phyloP scores from a whole-genome alignment of 2,329 filamentous ascomycete genomes.

The Neocatenulostroma microsporum region DNA sequence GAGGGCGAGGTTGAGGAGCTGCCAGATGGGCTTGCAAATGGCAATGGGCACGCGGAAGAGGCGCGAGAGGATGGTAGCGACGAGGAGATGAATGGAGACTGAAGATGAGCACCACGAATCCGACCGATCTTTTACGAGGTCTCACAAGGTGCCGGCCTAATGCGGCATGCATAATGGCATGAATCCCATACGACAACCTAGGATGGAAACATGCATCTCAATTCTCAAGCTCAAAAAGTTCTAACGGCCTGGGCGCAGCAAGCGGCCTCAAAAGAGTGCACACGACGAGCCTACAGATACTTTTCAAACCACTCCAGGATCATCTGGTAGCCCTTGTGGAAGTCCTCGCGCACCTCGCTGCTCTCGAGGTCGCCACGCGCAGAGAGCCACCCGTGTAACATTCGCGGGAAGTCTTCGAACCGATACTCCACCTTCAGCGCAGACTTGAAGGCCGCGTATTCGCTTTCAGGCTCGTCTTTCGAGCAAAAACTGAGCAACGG shows the following conservation, averaged over 20 bases:
- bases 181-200: too few species aligned
- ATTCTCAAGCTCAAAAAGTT: too few species aligned
- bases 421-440: slow-evolving; percentile 3
- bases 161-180: too few species aligned
- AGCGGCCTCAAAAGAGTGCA: too few species aligned
- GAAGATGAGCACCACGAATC: too few species aligned
- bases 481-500: slow-evolving; percentile 6
- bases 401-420: background rate
- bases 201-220: too few species aligned
- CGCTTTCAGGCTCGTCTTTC: slow-evolving; percentile 6
- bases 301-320: slow-evolving; percentile 6
- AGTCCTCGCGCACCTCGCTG: slow-evolving; percentile 1
- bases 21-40: slow-evolving; percentile 14
- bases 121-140: too few species aligned
- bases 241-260: too few species aligned
- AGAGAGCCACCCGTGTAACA: slow-evolving; percentile 7
- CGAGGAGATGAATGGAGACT: slow-evolving; percentile 20
- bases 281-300: slow-evolving; percentile 5
- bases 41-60: slow-evolving; percentile 9
- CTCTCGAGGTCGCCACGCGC: slow-evolving; percentile 7
- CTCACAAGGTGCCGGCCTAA: too few species aligned
- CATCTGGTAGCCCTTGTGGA: slow-evolving; percentile 7
- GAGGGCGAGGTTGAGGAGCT: slow-evolving; percentile 7
- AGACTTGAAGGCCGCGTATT: slow-evolving; percentile 3
- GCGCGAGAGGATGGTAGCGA: slow-evolving; percentile 13